These are phyloP conservation scores for Parietaria judaica DNA, from an alignment of 306 rosid genomes.

Conservation along the genomic window DNA sequence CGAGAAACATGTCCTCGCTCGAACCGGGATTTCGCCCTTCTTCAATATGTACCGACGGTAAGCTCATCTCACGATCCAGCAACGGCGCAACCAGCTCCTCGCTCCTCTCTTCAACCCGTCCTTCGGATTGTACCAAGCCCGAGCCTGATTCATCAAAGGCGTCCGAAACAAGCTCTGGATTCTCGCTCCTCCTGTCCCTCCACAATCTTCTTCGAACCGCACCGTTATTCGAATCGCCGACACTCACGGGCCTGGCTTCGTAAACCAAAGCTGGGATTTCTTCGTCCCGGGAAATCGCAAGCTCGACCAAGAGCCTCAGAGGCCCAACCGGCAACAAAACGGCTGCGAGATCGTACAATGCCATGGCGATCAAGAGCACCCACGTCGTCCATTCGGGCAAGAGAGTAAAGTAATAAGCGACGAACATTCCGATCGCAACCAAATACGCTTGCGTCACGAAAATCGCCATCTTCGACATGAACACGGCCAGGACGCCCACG, in stretches of 20 bases:
- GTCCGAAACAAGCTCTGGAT: too few relatives aligned
- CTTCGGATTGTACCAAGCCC: conserved; percentile 40
- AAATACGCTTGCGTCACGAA: conserved; percentile 75
- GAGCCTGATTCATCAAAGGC: too few relatives aligned
- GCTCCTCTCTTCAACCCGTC: conserved; percentile 26
- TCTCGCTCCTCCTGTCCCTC: conserved; percentile 58
- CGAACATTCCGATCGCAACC: conserved; percentile 77
- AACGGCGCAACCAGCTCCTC: conserved; percentile 52
- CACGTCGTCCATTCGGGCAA: conserved; percentile 99
- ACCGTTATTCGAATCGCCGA: conserved; percentile 26
- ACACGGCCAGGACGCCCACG: conserved; percentile 87
- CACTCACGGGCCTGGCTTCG: conserved; percentile 79
- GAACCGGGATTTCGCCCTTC: conserved; percentile 25
- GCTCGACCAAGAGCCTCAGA: conserved; percentile 73
- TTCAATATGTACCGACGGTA: conserved; percentile 13
- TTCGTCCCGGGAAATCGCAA: conserved; percentile 85
- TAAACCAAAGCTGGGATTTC: conserved; percentile 91
- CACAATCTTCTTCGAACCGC: conserved; percentile 54
- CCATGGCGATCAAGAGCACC: conserved; percentile 78
- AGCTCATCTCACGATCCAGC: conserved; percentile 36
- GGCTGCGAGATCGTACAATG: conserved; percentile 88
- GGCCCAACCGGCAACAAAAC: conserved; percentile 88
- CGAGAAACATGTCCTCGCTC: conserved; percentile 48
- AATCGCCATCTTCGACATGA: conserved; percentile 82
- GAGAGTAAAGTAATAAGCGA: conserved; percentile 88